Percentiles rank a stretch among this genome's conserved stretches.
Evolutionary conservation across 2,329 filamentous ascomycete species (phyloP).

Genomic region (Nemania sp.): DNA sequence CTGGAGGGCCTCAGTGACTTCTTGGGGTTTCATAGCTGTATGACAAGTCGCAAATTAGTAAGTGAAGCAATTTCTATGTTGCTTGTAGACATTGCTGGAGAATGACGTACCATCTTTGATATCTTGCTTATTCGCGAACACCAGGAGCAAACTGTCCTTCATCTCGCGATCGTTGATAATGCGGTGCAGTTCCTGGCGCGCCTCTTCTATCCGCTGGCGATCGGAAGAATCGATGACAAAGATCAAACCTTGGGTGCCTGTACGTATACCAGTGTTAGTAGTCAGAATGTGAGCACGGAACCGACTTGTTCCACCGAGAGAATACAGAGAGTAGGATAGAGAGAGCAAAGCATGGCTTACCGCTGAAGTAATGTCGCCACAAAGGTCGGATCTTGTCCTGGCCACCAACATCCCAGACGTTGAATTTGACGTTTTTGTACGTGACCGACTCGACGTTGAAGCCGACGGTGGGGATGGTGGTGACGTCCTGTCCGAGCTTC

Average conservation of each 20-base stretch:
- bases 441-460: conserved; percentile 99
- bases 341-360: conserved; percentile 46
- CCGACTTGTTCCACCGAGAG: not conserved
- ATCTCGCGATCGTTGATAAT: conserved; percentile 98
- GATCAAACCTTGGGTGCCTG: conserved; percentile 94
- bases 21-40: conserved; percentile 75
- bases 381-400: conserved; percentile 98
- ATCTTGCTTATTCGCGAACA: conserved; percentile 99
- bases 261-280: conserved; percentile 15
- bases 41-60: conserved; percentile 16
- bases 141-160: conserved; percentile 89
- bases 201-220: conserved; percentile 87
- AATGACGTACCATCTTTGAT: conserved; percentile 66
- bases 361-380: conserved; percentile 96
- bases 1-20: conserved; percentile 77
- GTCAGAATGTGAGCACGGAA: not conserved
- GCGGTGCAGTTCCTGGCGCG: conserved; percentile 88
- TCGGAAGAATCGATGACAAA: conserved; percentile 98
- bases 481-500: conserved; percentile 97
- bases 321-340: not conserved
- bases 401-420: conserved; percentile 97
- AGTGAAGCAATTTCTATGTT: too few relatives aligned
- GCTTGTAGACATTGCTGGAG: not conserved
- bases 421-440: conserved; percentile 99
- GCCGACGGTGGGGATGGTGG: conserved; percentile 96